These are phyloP conservation scores for Lodderomyces metapsilosis DNA, from an alignment of 1,139 yeast species.

Conservation along the genomic window DNA sequence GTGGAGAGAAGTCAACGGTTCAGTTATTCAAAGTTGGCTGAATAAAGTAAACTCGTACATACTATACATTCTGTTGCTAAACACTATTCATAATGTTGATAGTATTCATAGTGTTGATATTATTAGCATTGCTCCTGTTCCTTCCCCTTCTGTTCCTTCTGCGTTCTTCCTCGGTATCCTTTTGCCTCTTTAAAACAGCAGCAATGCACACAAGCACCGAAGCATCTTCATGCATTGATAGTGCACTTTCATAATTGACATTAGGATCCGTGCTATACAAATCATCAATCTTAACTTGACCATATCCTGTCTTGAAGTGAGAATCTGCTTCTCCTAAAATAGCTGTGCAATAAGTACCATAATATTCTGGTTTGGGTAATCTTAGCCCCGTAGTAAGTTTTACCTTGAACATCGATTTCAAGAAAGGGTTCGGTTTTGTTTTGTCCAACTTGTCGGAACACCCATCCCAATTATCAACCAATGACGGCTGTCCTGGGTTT, in stretches of 20 bases:
- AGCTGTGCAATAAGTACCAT: slow-evolving; percentile 9
- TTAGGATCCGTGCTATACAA: slow-evolving; percentile 3
- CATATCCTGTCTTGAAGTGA: slow-evolving; percentile 12
- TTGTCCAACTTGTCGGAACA: slow-evolving; percentile 11
- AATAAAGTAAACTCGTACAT: too few relatives aligned
- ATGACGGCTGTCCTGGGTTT: slow-evolving; percentile 8
- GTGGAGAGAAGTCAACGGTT: too few relatives aligned
- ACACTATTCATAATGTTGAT: too few relatives aligned
- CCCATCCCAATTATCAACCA: slow-evolving; percentile 17
- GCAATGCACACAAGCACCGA: slow-evolving; percentile 17
- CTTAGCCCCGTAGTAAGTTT: slow-evolving; percentile 8
- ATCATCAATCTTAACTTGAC: slow-evolving; percentile 13
- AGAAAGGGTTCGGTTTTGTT: slow-evolving; percentile 10
- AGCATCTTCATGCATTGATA: slow-evolving; percentile 13
- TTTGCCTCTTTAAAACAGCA: slow-evolving; percentile 14
- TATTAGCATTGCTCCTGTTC: too few relatives aligned
- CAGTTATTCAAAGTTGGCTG: too few relatives aligned
- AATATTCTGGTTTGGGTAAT: slow-evolving; percentile 12
- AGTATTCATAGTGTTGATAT: too few relatives aligned
- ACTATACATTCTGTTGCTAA: too few relatives aligned
- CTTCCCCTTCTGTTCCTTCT: too few relatives aligned
- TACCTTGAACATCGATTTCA: slow-evolving; percentile 7
- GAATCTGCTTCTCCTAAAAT: slow-evolving; percentile 12
- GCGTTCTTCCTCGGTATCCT: slow-evolving; percentile 18
- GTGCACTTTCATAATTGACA: slow-evolving; percentile 13